These are phyloP conservation scores for Loxodes magnus DNA, from an alignment of 73 alveolate genomes.

Conservation along the genomic window DNA sequence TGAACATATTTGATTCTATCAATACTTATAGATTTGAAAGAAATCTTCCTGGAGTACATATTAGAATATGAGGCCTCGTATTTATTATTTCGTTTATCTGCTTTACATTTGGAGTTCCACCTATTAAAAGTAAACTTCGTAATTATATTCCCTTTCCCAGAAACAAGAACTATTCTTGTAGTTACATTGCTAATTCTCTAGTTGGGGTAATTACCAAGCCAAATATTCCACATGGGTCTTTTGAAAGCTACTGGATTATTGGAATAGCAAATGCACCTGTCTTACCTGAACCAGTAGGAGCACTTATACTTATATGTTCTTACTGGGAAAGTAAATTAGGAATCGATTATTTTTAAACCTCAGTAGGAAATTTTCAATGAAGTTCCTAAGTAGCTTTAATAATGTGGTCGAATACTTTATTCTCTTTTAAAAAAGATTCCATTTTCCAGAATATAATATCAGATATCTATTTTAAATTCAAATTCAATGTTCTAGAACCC, in stretches of 20 bases:
- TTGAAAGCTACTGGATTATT: conserved; percentile 61
- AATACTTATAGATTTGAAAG: conserved; percentile 35
- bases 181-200: conserved; percentile 85
- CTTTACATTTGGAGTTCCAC: conserved; percentile 80
- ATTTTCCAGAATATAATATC: too few species aligned
- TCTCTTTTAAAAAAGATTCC: conserved; percentile 4
- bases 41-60: conserved; percentile 94
- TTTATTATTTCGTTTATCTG: conserved; percentile 60
- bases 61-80: conserved; percentile 74
- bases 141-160: conserved; percentile 68
- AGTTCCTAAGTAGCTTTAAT: conserved; percentile 35
- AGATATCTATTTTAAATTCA: too few species aligned
- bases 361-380: conserved; percentile 66
- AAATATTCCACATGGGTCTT: conserved; percentile 89
- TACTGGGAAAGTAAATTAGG: conserved; percentile 55
- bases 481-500: too few species aligned
- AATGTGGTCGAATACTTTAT: neutral
- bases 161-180: conserved; percentile 69
- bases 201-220: conserved; percentile 85
- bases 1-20: conserved; percentile 33
- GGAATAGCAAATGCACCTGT: conserved; percentile 97
- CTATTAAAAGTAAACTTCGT: conserved; percentile 66
- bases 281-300: conserved; percentile 96
- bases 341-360: conserved; percentile 49
- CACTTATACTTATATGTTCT: conserved; percentile 62